Conservation (phyloP, 2,329 filamentous ascomycete species). For the Fulvia fulva region DNA sequence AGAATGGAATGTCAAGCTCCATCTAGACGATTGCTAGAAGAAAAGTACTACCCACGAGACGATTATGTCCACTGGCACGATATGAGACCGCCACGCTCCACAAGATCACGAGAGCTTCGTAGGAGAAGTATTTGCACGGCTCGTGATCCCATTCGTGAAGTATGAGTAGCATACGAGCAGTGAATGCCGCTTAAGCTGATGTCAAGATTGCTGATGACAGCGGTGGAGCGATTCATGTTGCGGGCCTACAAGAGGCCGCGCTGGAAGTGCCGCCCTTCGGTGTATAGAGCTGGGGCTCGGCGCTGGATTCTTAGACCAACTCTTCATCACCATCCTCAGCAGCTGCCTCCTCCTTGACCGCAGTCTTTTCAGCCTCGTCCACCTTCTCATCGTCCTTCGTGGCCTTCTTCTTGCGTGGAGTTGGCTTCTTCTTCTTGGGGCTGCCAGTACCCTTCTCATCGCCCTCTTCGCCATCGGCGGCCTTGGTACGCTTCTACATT, state of each 20-base stretch:
- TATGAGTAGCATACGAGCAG: neutral
- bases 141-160: neutral
- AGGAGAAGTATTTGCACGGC: neutral
- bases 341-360: constrained; percentile 9
- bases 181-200: too few species aligned
- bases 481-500: constrained; percentile 23
- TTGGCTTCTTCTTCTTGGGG: constrained; percentile 14
- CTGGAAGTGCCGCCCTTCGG: neutral
- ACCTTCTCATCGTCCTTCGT: constrained; percentile 11
- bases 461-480: constrained; percentile 13
- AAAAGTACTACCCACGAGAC: neutral
- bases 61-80: neutral
- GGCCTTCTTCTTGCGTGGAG: constrained; percentile 17
- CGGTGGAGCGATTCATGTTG: too few species aligned
- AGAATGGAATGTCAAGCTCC: neutral
- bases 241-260: too few species aligned
- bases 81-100: neutral
- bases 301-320: constrained; percentile 5
- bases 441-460: constrained; percentile 13
- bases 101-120: neutral
- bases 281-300: neutral
- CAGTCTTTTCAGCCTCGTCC: constrained; percentile 7
- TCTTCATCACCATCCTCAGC: constrained; percentile 1
- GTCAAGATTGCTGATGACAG: neutral
- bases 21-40: neutral